Evolutionary conservation across 208 protist genomes (phyloP), one percentile per base, ranked within the genome.

Genomic region (Lotmaria passim): DNA sequence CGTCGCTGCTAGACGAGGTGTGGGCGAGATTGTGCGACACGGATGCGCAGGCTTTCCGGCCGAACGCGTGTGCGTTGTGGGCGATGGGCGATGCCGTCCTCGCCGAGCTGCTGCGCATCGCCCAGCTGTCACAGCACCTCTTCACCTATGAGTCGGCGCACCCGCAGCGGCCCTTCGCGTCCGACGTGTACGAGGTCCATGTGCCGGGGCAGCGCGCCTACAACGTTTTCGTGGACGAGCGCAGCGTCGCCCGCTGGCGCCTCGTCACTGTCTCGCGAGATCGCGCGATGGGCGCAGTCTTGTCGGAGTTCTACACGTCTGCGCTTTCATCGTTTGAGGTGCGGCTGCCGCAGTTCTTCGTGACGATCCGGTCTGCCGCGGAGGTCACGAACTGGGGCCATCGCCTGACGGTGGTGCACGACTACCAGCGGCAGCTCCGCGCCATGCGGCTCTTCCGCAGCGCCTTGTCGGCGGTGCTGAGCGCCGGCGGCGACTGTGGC

Each of bases 341-440:
- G 47, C 62, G 52, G 11, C 73, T 90, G 38, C 77, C 80, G 33
- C 75, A 82, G 11, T 85, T 96, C 52, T 93, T 86, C 53, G 67
- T 94, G 38, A 81, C 85, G 58, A 71, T 91, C 4, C 82, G 87
- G 24, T 85, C 81, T 53, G 81, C 86, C 56, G 66, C 79, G 19
- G 73, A 83, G 33, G 75, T 55, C 15, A 67, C 81, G 2, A 91
- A 93, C 73, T 95, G 90, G 90, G 93, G 93, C n/a, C 93, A 93
- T 76, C 87, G 86, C 38, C 51, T 95, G 36, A 55, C 75, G 30
- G 78, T 95, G 34, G 78, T 97, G 34, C 90, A 85, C 73, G 81
- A 93, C 53, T 79, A 69, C 56, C 74, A 77, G 12, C 70, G 73
- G 14, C 85, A 91, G 68, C 76, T 87, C 14, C 78, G 64, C n/a